phyloP scores from a whole-genome alignment of 1,284 basidiomycete species.

The Cystobasidium slooffiae region DNA sequence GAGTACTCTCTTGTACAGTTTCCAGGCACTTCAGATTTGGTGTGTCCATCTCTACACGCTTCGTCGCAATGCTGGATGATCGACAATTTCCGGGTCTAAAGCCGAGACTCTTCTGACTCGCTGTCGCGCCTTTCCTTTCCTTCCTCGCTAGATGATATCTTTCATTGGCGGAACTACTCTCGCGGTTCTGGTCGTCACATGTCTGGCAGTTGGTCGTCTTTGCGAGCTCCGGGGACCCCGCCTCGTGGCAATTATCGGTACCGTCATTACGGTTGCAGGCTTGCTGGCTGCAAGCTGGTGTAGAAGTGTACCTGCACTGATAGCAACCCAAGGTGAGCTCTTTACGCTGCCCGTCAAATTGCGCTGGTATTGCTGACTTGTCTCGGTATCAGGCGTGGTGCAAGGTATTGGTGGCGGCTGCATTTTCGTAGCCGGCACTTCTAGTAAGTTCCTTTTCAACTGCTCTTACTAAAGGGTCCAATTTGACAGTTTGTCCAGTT shows the following conservation, averaged over 20 bases:
- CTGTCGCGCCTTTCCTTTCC: background rate
- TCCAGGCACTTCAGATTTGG: slow-evolving; percentile 19
- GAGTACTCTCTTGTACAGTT: slow-evolving; percentile 42
- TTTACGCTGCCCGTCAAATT: background rate
- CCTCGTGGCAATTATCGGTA: slow-evolving; percentile 17
- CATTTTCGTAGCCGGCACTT: slow-evolving; percentile 20
- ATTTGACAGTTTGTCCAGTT: background rate
- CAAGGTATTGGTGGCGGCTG: slow-evolving; percentile 7
- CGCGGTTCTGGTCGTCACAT: slow-evolving; percentile 5
- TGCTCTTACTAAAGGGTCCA: background rate
- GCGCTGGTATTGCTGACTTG: background rate
- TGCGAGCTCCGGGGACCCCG: slow-evolving; percentile 33
- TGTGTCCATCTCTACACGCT: background rate
- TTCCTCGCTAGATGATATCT: slow-evolving; percentile 20
- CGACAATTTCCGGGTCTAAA: background rate
- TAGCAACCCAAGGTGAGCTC: slow-evolving; percentile 29
- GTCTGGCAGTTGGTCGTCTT: slow-evolving; percentile 17
- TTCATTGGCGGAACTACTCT: slow-evolving; percentile 34
- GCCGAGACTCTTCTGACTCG: background rate
- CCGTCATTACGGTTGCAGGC: slow-evolving; percentile 5
- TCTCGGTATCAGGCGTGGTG: background rate
- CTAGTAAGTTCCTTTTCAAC: slow-evolving; percentile 1
- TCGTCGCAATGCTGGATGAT: background rate
- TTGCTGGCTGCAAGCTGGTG: slow-evolving; percentile 30
- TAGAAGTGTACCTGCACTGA: slow-evolving; percentile 26